phyloP scores from a whole-genome alignment of 148 eudicot genomes.

The Chenopodium quinoa region DNA sequence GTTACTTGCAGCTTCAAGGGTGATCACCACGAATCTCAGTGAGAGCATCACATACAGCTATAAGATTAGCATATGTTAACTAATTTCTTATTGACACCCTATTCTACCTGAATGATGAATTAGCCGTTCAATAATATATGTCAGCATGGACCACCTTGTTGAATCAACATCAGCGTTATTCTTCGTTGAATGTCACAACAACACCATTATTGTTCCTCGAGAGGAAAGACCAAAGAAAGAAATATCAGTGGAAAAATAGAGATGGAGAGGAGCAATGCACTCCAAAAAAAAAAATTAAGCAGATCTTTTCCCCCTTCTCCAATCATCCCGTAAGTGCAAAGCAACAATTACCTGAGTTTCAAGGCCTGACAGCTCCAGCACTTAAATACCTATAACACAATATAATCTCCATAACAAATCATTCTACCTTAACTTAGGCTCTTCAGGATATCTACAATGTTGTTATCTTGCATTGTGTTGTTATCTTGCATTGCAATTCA shows the following conservation, averaged over 20 bases:
- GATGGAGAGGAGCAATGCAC: slow-evolving; percentile 4
- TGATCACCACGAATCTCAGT: neutral
- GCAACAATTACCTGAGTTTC: slow-evolving; percentile 33
- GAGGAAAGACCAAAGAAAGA: slow-evolving; percentile 26
- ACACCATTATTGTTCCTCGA: slow-evolving; percentile 38
- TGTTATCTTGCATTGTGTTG: slow-evolving; percentile 17
- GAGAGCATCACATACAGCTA: neutral
- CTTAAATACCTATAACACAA: slow-evolving; percentile 25
- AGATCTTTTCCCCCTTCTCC: slow-evolving; percentile 13
- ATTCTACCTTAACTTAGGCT: slow-evolving; percentile 25
- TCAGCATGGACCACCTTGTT: slow-evolving; percentile 14
- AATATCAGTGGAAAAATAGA: slow-evolving; percentile 20
- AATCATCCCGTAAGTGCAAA: slow-evolving; percentile 20
- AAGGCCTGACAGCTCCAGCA: slow-evolving; percentile 33
- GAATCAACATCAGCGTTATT: slow-evolving; percentile 22
- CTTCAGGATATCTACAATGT: slow-evolving; percentile 40
- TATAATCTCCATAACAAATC: slow-evolving; percentile 24
- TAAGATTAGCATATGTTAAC: neutral
- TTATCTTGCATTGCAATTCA: slow-evolving; percentile 9
- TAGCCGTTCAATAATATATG: neutral
- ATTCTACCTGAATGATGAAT: neutral
- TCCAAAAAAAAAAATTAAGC: neutral
- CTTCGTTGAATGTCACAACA: slow-evolving; percentile 33
- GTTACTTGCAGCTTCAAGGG: neutral
- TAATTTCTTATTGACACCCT: neutral